phyloP scores from a whole-genome alignment of 257 asterid species.

The Linderniella brevidens region DNA sequence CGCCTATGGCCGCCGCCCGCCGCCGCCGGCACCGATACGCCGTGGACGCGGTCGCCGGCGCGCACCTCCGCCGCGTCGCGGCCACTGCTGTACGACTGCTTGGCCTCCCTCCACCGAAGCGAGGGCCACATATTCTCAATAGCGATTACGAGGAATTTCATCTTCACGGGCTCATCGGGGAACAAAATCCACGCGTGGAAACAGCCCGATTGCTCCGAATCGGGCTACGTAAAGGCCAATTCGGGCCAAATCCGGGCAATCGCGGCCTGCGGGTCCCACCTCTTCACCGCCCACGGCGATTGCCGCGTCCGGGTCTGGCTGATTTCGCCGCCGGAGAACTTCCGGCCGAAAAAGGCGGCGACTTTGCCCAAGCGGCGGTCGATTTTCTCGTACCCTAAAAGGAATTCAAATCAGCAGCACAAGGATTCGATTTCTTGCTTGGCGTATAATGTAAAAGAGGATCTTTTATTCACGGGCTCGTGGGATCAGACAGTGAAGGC shows the following conservation, averaged over 20 bases:
- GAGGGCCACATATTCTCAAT: slow-evolving; percentile 39
- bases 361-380: slow-evolving; percentile 34
- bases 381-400: slow-evolving; percentile 18
- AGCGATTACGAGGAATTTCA: slow-evolving; percentile 28
- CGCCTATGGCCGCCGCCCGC: not conserved
- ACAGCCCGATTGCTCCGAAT: slow-evolving; percentile 43
- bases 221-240: slow-evolving; percentile 33
- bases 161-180: slow-evolving; percentile 47
- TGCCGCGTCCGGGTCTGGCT: slow-evolving; percentile 47
- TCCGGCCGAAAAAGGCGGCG: slow-evolving; percentile 22
- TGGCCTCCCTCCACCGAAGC: slow-evolving; percentile 47
- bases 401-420: slow-evolving; percentile 14
- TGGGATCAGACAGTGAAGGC: slow-evolving; percentile 52
- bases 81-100: slow-evolving; percentile 44
- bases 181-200: slow-evolving; percentile 51
- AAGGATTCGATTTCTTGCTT: slow-evolving; percentile 31
- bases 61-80: slow-evolving; percentile 17
- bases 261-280: slow-evolving; percentile 26
- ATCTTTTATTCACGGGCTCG: slow-evolving; percentile 50
- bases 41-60: slow-evolving; percentile 46
- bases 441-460: slow-evolving; percentile 31
- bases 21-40: slow-evolving; percentile 21
- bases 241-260: slow-evolving; percentile 39
- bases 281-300: slow-evolving; percentile 45
- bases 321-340: slow-evolving; percentile 15